Evolutionary conservation across 1,284 basidiomycete species (phyloP), one percentile per base, ranked within the genome.

Genomic region (Moesziomyces sp.): DNA sequence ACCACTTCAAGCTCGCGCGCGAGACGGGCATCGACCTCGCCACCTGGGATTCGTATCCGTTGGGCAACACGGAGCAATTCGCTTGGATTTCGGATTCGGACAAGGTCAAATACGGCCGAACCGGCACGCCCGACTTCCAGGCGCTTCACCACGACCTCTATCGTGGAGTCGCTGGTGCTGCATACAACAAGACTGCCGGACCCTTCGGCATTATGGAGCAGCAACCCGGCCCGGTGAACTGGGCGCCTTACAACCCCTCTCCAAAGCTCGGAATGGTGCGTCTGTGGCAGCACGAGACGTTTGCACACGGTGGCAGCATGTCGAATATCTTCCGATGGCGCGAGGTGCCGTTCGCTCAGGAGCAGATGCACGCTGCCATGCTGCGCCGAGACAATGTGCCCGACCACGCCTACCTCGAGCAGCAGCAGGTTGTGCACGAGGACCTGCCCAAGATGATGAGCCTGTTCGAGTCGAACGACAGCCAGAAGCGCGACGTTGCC

Each of bases 351-450:
- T 77, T 45, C 19, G 75, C 63, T 2, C 71, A 77, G 51, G 75
- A 77, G 55, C 75, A 77, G 59, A 77, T 77, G 72, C 75, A 77
- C 51, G 66, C 75, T 18, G 72, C 63, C 9, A 67, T 77, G 66
- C 46, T 66, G n/a, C 72, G 72, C 21, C 63, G 66, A 38, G 73
- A 77, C 66, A 75, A 76, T 35, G 64, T 62, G 18, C 55, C 52
- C 16, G 73, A 77, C 49, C 48, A 58, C 19, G 73, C 73, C 9
- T 69, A 63, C 24, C 13, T 59, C 40, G 76, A 77, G 47, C 76
- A 77, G 60, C 73, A 77, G 51, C 51, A 61, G 48, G 52, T 69
- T 1, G 69, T 70, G 11, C 28, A 73, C 59, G 58, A 68, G 13
- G 75, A 77, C 19, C 45, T 76, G 46, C 53, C 58, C 50, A 53